Percentiles rank a stretch among this genome's conserved stretches.
Evolutionary conservation across 2,329 filamentous ascomycete species (phyloP).

Genomic region (Didymella glomerata): DNA sequence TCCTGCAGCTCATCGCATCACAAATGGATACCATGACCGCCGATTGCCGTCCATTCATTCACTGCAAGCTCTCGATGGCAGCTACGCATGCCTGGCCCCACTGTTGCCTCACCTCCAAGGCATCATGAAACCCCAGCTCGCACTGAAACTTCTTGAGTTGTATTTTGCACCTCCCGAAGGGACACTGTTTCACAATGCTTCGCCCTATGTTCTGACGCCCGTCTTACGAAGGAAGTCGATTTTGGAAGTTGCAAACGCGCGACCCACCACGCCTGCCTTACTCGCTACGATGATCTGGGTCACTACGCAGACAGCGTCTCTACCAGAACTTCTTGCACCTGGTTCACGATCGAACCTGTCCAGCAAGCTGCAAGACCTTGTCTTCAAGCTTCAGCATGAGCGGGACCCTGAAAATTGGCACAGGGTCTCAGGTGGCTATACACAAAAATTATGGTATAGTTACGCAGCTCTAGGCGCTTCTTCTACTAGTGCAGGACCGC

Average conservation of each 20-base stretch:
- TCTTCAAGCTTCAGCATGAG: slow-evolving; percentile 4
- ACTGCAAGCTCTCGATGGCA: neutral
- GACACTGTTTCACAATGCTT: slow-evolving; percentile 8
- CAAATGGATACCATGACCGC: neutral
- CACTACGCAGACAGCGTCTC: slow-evolving; percentile 3
- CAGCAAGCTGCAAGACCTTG: slow-evolving; percentile 2
- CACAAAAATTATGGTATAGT: slow-evolving; percentile 1
- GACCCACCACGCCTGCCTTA: slow-evolving; percentile 4
- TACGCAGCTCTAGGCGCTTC: neutral
- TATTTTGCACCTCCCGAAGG: slow-evolving; percentile 11
- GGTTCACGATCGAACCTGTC: neutral
- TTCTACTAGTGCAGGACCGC: neutral
- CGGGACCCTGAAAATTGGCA: slow-evolving; percentile 8
- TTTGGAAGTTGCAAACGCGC: neutral
- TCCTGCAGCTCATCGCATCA: neutral
- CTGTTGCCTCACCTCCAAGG: slow-evolving; percentile 6
- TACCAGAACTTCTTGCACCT: slow-evolving; percentile 7
- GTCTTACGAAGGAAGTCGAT: slow-evolving; percentile 3
- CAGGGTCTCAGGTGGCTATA: slow-evolving; percentile 1
- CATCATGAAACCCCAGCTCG: neutral
- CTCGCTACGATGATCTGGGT: slow-evolving; percentile 12
- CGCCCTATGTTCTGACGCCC: slow-evolving; percentile 8
- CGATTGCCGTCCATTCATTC: neutral
- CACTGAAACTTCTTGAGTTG: slow-evolving; percentile 4
- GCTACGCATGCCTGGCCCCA: neutral